A percentile compares a stretch with the other conserved stretches of the same genome.
phyloP scores from a whole-genome alignment of 2,329 filamentous ascomycete genomes.

The Lecanicillium sp. region DNA sequence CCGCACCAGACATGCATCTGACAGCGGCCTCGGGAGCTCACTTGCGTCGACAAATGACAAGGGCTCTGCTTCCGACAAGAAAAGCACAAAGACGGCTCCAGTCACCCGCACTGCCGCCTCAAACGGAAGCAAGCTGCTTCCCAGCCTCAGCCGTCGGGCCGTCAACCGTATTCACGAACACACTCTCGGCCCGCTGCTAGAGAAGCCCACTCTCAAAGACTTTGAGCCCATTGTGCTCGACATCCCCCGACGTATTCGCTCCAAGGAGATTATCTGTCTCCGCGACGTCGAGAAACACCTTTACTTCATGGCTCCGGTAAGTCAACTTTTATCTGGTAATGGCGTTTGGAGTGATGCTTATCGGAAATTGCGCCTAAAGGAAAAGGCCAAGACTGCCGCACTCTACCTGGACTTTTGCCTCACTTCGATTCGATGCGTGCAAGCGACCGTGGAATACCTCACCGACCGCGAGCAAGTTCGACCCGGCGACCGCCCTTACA shows the following conservation, averaged over 20 bases:
- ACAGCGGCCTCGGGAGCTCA: constrained; percentile 83
- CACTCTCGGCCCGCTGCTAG: constrained; percentile 69
- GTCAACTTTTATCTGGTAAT: constrained; percentile 52
- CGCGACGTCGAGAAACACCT: constrained; percentile 92
- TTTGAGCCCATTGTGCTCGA: constrained; percentile 75
- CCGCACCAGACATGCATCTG: constrained; percentile 61
- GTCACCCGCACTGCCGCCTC: constrained; percentile 49
- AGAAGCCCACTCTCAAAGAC: constrained; percentile 63
- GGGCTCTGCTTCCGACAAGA: constrained; percentile 33
- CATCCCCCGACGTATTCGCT: constrained; percentile 69
- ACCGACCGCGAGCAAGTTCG: constrained; percentile 80
- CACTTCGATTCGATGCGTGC: constrained; percentile 81
- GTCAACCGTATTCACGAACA: constrained; percentile 71
- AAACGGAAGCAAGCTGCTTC: constrained; percentile 38
- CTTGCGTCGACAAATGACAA: constrained; percentile 55
- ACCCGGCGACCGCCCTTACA: constrained; percentile 82
- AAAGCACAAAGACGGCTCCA: constrained; percentile 23
- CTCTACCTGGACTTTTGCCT: constrained; percentile 83
- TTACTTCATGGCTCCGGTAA: constrained; percentile 87
- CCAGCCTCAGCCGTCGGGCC: constrained; percentile 59
- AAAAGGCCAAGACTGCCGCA: constrained; percentile 61
- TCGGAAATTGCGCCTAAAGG: constrained; percentile 66
- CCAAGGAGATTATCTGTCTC: constrained; percentile 81
- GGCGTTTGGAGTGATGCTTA: constrained; percentile 56
- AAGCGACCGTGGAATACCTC: constrained; percentile 79